Conservation (phyloP, 345 rosid genomes). For the Murraya paniculata region DNA sequence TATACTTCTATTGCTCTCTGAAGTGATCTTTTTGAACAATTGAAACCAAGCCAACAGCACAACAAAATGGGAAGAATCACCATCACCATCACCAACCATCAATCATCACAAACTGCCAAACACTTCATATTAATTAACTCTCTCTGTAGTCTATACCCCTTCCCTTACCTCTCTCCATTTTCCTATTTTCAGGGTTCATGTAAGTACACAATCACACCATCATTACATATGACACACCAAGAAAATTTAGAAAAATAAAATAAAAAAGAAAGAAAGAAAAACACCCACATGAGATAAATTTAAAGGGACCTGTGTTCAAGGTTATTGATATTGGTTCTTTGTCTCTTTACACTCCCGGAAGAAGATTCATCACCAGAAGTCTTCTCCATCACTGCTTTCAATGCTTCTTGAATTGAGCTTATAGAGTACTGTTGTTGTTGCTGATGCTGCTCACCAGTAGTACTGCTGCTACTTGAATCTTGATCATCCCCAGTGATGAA, state of each 20-base stretch:
- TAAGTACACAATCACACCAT: constrained; percentile 12
- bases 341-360: constrained; percentile 80
- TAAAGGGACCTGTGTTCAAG: constrained; percentile 69
- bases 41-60: background rate
- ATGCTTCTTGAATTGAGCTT: constrained; percentile 84
- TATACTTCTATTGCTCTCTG: background rate
- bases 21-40: constrained; percentile 3
- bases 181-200: constrained; percentile 6
- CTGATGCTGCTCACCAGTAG: constrained; percentile 18
- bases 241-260: too few relatives aligned
- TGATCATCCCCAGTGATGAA: constrained; percentile 81
- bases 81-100: background rate
- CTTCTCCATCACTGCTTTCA: constrained; percentile 91
- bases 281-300: constrained; percentile 16
- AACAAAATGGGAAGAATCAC: background rate
- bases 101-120: constrained; percentile 7
- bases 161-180: background rate
- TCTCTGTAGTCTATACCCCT: too few relatives aligned
- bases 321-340: constrained; percentile 64
- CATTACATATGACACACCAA: constrained; percentile 23
- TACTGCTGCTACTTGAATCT: constrained; percentile 30
- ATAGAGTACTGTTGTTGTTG: constrained; percentile 51
- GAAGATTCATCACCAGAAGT: constrained; percentile 65
- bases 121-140: background rate
- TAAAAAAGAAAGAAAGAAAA: constrained; percentile 6